Base-by-base conservation (phyloP, 1,284 basidiomycete species). In the Trametes hirsuta region DNA sequence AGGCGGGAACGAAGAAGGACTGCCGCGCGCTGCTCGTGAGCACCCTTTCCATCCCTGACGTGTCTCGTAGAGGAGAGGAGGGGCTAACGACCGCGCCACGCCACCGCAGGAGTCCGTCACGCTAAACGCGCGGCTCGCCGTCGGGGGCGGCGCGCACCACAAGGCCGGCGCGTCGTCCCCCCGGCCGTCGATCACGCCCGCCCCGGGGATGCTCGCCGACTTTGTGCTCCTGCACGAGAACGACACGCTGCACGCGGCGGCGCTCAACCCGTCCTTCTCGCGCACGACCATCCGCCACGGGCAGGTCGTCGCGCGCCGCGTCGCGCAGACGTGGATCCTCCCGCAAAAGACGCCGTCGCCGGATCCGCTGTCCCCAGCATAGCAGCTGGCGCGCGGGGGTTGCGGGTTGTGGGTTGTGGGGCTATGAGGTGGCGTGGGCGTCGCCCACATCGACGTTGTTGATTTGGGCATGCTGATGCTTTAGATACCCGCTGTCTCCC, bases 201-300 rank as follows among this genome's bases (percentile, higher is more conserved):
- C 63, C 25, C 57, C 71, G 34, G 81, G 80, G 30, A 77, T 79
- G 63, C 72, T 72, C 15, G 83, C 86, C 6, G 82, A 88, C 72
- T 84, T 87, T 58, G 81, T 87, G n/a, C 74, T 88, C 53, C 74
- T 88, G 54, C 84, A 84, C 65, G 79, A 77, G 34, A 78, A 78
- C 61, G 66, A 69, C 39, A 72, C 74, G n/a, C 67, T 84, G 47
- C 79, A 79, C 63, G 75, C 76, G 52, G 81, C 77, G 6, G 80
- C 80, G 6, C 76, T 86, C 34, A 78, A 78, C 62, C 85, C 85
- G 25, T 71, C 74, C 53, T 83, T 72, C 54, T 69, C 72, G 48
- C 72, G 78, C 46, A 79, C 75, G n/a, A 78, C 77, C 35, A 84
- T 85, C 58, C 71, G 68, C 50, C 62, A 53, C 35, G 72, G 73